A percentile compares a stretch with the other conserved stretches of the same genome.
Evolutionary conservation across 352 stramenopile genomes (phyloP).

Genomic region (Pythium vanterpoolii): DNA sequence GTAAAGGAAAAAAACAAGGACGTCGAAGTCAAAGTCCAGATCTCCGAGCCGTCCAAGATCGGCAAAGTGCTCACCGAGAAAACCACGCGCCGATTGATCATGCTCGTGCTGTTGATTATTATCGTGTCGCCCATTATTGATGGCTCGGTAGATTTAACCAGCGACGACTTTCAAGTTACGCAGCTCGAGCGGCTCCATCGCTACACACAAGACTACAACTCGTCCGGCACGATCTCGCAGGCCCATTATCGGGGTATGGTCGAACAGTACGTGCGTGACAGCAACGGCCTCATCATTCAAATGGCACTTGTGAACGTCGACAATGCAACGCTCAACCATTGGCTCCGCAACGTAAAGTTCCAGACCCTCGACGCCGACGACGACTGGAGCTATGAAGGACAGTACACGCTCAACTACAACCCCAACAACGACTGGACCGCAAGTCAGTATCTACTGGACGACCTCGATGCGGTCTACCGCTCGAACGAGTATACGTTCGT

Average conservation of each 20-base stretch:
- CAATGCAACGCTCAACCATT: slow-evolving; percentile 34
- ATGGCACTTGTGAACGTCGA: slow-evolving; percentile 59
- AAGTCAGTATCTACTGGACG: slow-evolving; percentile 37
- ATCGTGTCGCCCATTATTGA: slow-evolving; percentile 85
- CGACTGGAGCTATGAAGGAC: slow-evolving; percentile 40
- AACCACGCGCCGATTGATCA: slow-evolving; percentile 90
- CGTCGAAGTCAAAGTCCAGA: slow-evolving; percentile 53
- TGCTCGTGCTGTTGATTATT: slow-evolving; percentile 88
- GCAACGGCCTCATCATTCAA: slow-evolving; percentile 60
- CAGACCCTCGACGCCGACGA: slow-evolving; percentile 42
- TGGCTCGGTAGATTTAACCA: slow-evolving; percentile 56
- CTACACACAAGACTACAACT: slow-evolving; percentile 82
- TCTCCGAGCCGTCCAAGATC: slow-evolving; percentile 91
- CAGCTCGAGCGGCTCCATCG: slow-evolving; percentile 80
- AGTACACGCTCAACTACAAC: slow-evolving; percentile 45
- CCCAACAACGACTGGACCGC: slow-evolving; percentile 74
- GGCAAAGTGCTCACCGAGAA: slow-evolving; percentile 94
- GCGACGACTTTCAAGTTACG: slow-evolving; percentile 73
- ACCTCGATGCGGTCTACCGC: slow-evolving; percentile 42
- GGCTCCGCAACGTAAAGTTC: slow-evolving; percentile 60
- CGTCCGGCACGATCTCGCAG: slow-evolving; percentile 45
- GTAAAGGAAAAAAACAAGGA: slow-evolving; percentile 76
- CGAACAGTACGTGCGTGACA: slow-evolving; percentile 71
- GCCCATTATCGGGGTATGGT: slow-evolving; percentile 50
- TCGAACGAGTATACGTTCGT: slow-evolving; percentile 56